A percentile compares a stretch with the other conserved stretches of the same genome.
Evolutionary conservation across 2,329 filamentous ascomycete genomes (phyloP).

Genomic region (Biscogniauxia marginata): DNA sequence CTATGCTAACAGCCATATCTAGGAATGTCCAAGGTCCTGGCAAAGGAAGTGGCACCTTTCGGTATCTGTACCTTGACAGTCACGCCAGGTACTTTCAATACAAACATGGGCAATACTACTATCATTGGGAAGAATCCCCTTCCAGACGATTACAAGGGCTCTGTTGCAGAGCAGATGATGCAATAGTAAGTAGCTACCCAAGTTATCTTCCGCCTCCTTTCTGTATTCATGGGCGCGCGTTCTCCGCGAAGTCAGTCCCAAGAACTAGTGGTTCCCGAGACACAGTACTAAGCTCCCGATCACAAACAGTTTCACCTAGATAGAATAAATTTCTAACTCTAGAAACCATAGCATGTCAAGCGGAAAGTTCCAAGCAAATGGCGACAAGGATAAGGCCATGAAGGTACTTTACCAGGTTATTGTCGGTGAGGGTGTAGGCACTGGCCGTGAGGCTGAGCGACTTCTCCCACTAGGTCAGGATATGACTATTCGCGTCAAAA

Average conservation of each 20-base stretch:
- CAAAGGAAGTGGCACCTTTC: conserved; percentile 44
- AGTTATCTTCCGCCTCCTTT: no score
- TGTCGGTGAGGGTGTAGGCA: conserved; percentile 38
- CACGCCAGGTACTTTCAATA: conserved; percentile 46
- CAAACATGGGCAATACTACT: conserved; percentile 38
- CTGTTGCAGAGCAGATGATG: conserved; percentile 33
- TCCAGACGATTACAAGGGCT: conserved; percentile 41
- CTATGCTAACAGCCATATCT: no score
- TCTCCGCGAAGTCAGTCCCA: no score
- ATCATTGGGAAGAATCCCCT: conserved; percentile 29
- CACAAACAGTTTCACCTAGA: no score
- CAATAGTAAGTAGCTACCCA: no score
- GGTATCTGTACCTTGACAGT: conserved; percentile 43
- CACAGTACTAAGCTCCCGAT: no score
- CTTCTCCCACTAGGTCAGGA: conserved; percentile 45
- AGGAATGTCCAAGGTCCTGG: conserved; percentile 43
- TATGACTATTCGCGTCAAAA: conserved; percentile 33
- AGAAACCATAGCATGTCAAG: no score
- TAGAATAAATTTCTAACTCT: no score
- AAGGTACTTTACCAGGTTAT: conserved; percentile 45
- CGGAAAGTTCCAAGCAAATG: conserved; percentile 31
- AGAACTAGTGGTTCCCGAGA: no score
- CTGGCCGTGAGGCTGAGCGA: conserved; percentile 35
- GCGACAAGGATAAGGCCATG: conserved; percentile 46
- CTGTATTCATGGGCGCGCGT: no score